Conservation (phyloP, 2,329 filamentous ascomycete genomes). For the Colletotrichum magnum region DNA sequence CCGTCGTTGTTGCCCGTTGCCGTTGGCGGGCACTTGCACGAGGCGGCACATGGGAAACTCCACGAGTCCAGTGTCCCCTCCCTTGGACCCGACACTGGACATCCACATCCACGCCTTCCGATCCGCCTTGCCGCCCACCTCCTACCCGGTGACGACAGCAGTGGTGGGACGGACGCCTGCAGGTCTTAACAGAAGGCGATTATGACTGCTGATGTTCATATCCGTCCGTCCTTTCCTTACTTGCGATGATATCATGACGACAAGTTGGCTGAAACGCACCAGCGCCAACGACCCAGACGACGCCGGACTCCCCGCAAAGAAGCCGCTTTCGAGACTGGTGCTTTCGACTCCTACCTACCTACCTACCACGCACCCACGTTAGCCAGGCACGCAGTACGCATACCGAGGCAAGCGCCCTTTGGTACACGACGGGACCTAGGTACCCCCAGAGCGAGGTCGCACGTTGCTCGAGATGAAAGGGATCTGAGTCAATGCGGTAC, state of each 20-base stretch:
- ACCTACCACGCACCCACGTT: too few species aligned
- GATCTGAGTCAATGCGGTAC: constrained; percentile 23
- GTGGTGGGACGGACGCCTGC: background rate
- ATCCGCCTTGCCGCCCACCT: constrained; percentile 4
- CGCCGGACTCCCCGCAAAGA: constrained; percentile 3
- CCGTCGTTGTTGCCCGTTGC: too few species aligned
- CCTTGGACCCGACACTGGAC: too few species aligned
- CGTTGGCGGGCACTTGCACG: too few species aligned
- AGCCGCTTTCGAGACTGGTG: constrained; percentile 18
- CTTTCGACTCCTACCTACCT: constrained; percentile 4
- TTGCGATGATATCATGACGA: constrained; percentile 25
- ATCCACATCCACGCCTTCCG: constrained; percentile 15
- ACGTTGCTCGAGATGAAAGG: constrained; percentile 25
- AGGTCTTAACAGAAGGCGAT: constrained; percentile 11
- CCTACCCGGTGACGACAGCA: constrained; percentile 7
- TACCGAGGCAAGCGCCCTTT: background rate
- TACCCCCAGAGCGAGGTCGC: constrained; percentile 7
- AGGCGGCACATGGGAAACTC: too few species aligned
- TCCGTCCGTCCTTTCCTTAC: too few species aligned
- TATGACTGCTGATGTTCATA: constrained; percentile 6
- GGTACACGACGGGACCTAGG: background rate
- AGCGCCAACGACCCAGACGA: constrained; percentile 15
- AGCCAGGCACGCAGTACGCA: too few species aligned
- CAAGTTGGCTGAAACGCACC: constrained; percentile 26
- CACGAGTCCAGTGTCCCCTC: too few species aligned